Base-by-base conservation (phyloP, 2,329 filamentous ascomycete genomes). In the Geosmithia flava region DNA sequence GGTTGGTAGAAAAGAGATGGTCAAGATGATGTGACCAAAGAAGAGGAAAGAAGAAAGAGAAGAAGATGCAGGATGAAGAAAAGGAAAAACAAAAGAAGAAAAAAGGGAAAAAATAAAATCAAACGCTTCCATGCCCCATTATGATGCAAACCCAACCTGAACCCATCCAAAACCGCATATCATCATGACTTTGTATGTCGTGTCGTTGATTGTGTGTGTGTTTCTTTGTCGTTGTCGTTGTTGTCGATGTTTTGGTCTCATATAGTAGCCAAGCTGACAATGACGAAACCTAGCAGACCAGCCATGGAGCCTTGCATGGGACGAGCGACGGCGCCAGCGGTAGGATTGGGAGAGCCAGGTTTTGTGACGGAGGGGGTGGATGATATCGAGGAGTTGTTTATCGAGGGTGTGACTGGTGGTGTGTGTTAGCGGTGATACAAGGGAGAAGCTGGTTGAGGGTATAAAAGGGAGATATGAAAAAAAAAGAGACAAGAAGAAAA, bases 241-340 rank as follows among this genome's bases (percentile, higher is more conserved):
- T 30, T 11, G 33, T 37, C 33, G 33, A 13, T 7, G 3, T 37
- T 37, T 37, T 37, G 6, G 5, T 37, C 33, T 30, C 57, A 66
- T 48, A 65, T 45, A 54, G 65, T 56, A 52, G 64, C 57, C 45
- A 66, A 53, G 17, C 62, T 59, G 56, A 66, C 59, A 53, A 64
- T 61, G 52, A 61, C 62, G 50, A 66, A 66, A 37, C 60, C 63
- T 49, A 66, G 48, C n/a, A 66, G 54, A 33, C 63, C 63, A 42
- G 53, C 58, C 51, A 62, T 59, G 45, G 63, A 66, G 44, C 54
- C 53, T 51, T 63, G 56, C 59, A 63, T 58, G 46, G 60, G 57
- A 47, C 59, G 56, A 39, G 59, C 55, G 44, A 62, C 55, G 19
- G 61, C 61, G 30, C 61, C 62, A 17, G 60, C 63, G 13, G 61